phyloP scores from a whole-genome alignment of 2,329 filamentous ascomycete genomes.

The Penicillium sp. region DNA sequence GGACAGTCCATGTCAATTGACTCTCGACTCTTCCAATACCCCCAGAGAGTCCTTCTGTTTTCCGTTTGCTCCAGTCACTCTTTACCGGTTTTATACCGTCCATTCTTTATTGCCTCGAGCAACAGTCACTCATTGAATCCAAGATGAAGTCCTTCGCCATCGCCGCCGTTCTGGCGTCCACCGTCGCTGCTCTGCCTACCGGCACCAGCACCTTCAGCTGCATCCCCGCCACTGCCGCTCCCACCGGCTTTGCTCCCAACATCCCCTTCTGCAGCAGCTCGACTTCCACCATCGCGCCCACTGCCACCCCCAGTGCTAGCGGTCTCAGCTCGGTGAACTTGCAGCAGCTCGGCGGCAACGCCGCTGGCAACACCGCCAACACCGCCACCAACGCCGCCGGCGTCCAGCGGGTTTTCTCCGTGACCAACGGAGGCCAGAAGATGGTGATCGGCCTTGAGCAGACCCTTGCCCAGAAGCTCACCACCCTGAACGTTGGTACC shows the following conservation, averaged over 20 bases:
- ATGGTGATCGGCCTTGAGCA: slow-evolving; percentile 22
- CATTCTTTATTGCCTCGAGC: slow-evolving; percentile 19
- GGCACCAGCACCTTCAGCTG: slow-evolving; percentile 3
- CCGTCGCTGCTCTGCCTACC: slow-evolving; percentile 18
- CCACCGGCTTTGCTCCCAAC: slow-evolving; percentile 11
- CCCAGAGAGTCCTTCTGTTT: slow-evolving; percentile 13
- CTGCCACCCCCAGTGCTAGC: not conserved
- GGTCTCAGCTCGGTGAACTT: not conserved
- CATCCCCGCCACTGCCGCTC: slow-evolving; percentile 8
- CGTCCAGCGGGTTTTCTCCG: not conserved
- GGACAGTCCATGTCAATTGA: slow-evolving; percentile 4
- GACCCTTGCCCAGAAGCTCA: slow-evolving; percentile 15
- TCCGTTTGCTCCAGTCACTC: slow-evolving; percentile 16
- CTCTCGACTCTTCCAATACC: slow-evolving; percentile 7
- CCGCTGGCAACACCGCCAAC: not conserved
- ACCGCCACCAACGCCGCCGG: not conserved
- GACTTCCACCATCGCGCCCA: not conserved
- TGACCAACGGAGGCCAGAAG: slow-evolving; percentile 8
- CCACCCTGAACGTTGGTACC: slow-evolving; percentile 12
- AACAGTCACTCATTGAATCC: slow-evolving; percentile 16
- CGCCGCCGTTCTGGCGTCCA: slow-evolving; percentile 19
- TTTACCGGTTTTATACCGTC: slow-evolving; percentile 20
- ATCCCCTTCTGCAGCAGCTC: slow-evolving; percentile 8
- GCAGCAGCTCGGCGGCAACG: not conserved
- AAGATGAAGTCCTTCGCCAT: slow-evolving; percentile 24